Conservation (phyloP, 164 flowering plant species). For the Kingdonia uniflora region DNA sequence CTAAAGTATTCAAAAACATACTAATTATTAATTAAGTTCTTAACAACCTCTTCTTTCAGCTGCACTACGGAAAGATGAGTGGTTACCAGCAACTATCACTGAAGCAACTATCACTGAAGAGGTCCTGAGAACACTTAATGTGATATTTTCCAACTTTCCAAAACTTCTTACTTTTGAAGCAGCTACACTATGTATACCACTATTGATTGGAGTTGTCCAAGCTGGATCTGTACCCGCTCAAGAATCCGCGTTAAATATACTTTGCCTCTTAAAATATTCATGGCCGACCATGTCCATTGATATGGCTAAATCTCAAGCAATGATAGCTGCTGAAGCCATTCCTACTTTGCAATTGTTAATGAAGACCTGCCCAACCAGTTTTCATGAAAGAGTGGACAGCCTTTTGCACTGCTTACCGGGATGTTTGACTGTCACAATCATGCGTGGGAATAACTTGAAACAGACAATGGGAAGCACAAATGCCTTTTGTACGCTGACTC, state of each 20-base stretch:
- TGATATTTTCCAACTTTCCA: slow-evolving; percentile 66
- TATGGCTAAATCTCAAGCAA: slow-evolving; percentile 64
- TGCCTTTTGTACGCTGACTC: slow-evolving; percentile 67
- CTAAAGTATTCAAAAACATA: neutral
- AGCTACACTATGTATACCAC: slow-evolving; percentile 76
- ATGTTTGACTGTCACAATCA: slow-evolving; percentile 72
- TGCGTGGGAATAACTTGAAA: slow-evolving; percentile 75
- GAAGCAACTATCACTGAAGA: slow-evolving; percentile 28
- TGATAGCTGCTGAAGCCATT: slow-evolving; percentile 82
- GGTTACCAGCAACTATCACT: slow-evolving; percentile 57
- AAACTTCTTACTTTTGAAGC: slow-evolving; percentile 83
- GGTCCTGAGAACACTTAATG: slow-evolving; percentile 63
- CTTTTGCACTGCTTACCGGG: slow-evolving; percentile 78
- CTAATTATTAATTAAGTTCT: slow-evolving; percentile 1
- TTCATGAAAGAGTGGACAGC: slow-evolving; percentile 77
- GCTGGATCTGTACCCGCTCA: slow-evolving; percentile 75
- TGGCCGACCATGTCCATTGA: slow-evolving; percentile 83
- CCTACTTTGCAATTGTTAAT: slow-evolving; percentile 74
- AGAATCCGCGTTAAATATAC: slow-evolving; percentile 57
- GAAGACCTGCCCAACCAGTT: slow-evolving; percentile 82
- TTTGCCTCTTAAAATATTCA: slow-evolving; percentile 50
- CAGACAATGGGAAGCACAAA: slow-evolving; percentile 75
- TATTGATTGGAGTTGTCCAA: slow-evolving; percentile 62
- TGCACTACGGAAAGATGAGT: slow-evolving; percentile 70
- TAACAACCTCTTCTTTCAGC: slow-evolving; percentile 36